A percentile compares a stretch with the other conserved stretches of the same genome.
Evolutionary conservation across 306 rosid species (phyloP).

Genomic region (Cotoneaster glaucophyllus): DNA sequence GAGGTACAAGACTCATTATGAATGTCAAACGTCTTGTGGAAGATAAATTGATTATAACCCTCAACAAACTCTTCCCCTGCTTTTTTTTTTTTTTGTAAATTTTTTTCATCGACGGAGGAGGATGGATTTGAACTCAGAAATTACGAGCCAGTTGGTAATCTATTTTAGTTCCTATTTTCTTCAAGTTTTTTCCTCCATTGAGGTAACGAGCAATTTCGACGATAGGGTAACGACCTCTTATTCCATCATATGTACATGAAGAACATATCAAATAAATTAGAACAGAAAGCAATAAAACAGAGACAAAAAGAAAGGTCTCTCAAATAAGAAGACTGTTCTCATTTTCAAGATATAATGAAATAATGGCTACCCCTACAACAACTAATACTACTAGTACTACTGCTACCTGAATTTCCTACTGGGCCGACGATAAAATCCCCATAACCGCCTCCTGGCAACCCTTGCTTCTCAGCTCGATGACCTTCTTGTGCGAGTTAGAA

Average conservation of each 20-base stretch:
- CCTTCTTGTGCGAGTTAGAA: slow-evolving; percentile 82
- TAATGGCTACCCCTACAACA: not conserved
- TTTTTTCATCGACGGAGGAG: not conserved
- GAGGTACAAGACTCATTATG: too few species aligned
- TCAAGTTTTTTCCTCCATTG: not conserved
- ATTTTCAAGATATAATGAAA: slow-evolving; percentile 22
- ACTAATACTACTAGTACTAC: not conserved
- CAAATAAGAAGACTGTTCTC: slow-evolving; percentile 31
- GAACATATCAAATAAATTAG: slow-evolving; percentile 35
- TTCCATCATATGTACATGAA: slow-evolving; percentile 48
- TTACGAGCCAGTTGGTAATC: too few species aligned
- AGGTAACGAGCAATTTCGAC: not conserved
- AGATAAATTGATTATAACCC: too few species aligned
- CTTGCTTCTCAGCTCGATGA: slow-evolving; percentile 64
- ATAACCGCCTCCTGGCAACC: slow-evolving; percentile 21
- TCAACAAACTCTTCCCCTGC: not conserved
- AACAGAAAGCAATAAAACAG: slow-evolving; percentile 23
- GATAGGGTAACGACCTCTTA: slow-evolving; percentile 15
- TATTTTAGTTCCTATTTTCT: not conserved
- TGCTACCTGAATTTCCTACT: slow-evolving; percentile 30
- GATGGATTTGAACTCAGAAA: not conserved
- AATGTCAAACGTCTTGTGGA: too few species aligned
- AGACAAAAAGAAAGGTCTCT: slow-evolving; percentile 35
- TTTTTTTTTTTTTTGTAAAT: not conserved
- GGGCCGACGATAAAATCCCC: slow-evolving; percentile 22